Conservation (phyloP, 2,329 filamentous ascomycete genomes). For the Acarospora socialis region DNA sequence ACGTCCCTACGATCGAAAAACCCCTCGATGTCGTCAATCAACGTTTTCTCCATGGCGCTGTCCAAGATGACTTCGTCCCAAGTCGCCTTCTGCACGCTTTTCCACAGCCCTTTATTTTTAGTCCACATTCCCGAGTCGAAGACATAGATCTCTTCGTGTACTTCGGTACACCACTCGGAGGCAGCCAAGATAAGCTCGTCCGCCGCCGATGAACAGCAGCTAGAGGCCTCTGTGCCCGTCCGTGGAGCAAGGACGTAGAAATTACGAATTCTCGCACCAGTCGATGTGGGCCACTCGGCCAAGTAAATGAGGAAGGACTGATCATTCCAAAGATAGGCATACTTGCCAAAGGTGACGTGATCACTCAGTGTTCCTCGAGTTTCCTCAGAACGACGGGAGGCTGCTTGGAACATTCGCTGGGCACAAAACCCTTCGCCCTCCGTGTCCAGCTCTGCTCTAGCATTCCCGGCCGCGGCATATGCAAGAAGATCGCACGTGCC, state of each 20-base stretch:
- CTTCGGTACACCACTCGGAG: constrained; percentile 23
- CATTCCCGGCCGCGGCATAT: constrained; percentile 29
- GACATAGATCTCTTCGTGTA: constrained; percentile 29
- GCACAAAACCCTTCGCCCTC: constrained; percentile 24
- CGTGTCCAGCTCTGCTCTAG: constrained; percentile 24
- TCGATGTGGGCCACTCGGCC: constrained; percentile 1
- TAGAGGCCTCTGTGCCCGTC: not conserved
- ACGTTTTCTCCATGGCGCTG: constrained; percentile 28
- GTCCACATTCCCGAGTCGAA: constrained; percentile 29
- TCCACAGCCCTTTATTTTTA: constrained; percentile 24
- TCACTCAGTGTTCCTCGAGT: constrained; percentile 15
- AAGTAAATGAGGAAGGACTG: constrained; percentile 12
- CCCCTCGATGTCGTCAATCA: constrained; percentile 26
- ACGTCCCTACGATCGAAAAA: constrained; percentile 27
- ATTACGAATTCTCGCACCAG: constrained; percentile 12
- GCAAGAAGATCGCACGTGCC: constrained; percentile 25
- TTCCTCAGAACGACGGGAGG: constrained; percentile 23
- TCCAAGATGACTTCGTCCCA: constrained; percentile 36
- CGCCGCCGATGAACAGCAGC: not conserved
- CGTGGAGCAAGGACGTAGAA: constrained; percentile 30
- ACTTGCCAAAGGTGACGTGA: constrained; percentile 11
- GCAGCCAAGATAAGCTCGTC: too few relatives aligned
- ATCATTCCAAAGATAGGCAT: constrained; percentile 11
- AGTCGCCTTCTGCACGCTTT: constrained; percentile 26
- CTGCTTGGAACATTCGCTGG: constrained; percentile 25